Evolutionary conservation across 306 rosid species (phyloP), one percentile per base, ranked within the genome.

Genomic region (Mimosa pudica): DNA sequence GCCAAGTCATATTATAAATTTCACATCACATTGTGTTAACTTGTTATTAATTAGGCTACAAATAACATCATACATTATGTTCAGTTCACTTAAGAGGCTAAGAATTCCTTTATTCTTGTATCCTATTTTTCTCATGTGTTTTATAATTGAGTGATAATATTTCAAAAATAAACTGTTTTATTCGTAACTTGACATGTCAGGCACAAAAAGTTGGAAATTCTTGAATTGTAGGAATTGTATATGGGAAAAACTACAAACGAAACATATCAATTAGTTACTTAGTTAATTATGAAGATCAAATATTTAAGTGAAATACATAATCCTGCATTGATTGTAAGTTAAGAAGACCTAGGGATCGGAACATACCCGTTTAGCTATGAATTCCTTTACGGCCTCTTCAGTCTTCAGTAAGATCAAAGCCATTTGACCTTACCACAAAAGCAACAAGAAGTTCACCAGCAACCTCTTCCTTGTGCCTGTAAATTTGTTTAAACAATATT

Each of bases 361-460:
- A n/a, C 32, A 7, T 45, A 68, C 98, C 97, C 88, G 94, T 79
- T 92, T 92, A 11, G 98, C 82, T 54, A 95, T 83, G 77, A 85
- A 91, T 69, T 90, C 92, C 71, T 92, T 93, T 0, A 92, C 88
- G 11, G 79, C 81, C 68, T n/a, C n/a, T n/a, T n/a, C n/a, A n/a
- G n/a, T 91, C 97, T 80, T 95, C 97, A 0, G 92, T 88, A 8
- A 92, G 85, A 32, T 84, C 90, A 57, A 71, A 57, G 6, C 86
- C 85, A 41, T 72, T 83, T 13, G 98, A 89, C 38, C 88, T 82
- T 47, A 95, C 98, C 30, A 95, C 92, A 41, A 89, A 92, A 7
- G 98, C 98, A 52, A 93, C 98, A 0, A 97, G 98, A 82, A 95
- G 85, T 83, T 95, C 98, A 32, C 98, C 98, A 3, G 98, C 98